A percentile compares a stretch with the other conserved stretches of the same genome.
Conservation (phyloP, 805 yeast species). For the Ascoidea tarda region DNA sequence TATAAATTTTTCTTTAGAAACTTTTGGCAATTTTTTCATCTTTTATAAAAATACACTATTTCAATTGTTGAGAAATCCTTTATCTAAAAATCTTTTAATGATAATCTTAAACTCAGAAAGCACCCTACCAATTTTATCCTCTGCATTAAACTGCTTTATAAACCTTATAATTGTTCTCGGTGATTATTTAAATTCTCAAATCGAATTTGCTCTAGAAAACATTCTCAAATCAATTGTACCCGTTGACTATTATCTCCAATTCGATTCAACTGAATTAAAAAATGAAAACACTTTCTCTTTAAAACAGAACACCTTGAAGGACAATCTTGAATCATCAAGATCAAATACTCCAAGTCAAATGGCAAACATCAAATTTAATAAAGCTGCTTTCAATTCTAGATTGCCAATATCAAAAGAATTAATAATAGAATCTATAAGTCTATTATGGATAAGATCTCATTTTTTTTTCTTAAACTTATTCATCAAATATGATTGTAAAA, state of each 20-base stretch:
- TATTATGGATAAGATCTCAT: conserved; percentile 72
- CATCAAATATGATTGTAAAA: conserved; percentile 72
- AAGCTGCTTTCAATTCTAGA: conserved; percentile 15
- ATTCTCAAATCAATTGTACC: conserved; percentile 47
- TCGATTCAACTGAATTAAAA: background rate
- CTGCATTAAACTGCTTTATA: conserved; percentile 62
- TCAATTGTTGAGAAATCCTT: conserved; percentile 57
- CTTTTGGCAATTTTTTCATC: conserved; percentile 44
- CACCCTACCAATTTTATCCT: conserved; percentile 56
- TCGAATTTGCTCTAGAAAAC: conserved; percentile 56
- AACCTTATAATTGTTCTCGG: conserved; percentile 59
- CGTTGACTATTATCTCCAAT: conserved; percentile 12
- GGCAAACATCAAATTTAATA: too few relatives aligned
- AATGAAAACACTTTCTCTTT: background rate
- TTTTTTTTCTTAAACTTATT: conserved; percentile 62
- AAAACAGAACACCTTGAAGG: background rate
- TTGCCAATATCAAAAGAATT: conserved; percentile 52
- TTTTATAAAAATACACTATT: conserved; percentile 24
- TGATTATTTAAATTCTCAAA: conserved; percentile 56
- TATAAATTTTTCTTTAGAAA: conserved; percentile 68
- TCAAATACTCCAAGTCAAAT: background rate
- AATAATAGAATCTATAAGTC: conserved; percentile 71
- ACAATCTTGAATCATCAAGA: background rate
- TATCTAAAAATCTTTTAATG: conserved; percentile 77
- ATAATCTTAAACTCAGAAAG: conserved; percentile 39